Evolutionary conservation across 2,329 filamentous ascomycete genomes (phyloP), one percentile per base, ranked within the genome.

Genomic region (Grosmannia huntii): DNA sequence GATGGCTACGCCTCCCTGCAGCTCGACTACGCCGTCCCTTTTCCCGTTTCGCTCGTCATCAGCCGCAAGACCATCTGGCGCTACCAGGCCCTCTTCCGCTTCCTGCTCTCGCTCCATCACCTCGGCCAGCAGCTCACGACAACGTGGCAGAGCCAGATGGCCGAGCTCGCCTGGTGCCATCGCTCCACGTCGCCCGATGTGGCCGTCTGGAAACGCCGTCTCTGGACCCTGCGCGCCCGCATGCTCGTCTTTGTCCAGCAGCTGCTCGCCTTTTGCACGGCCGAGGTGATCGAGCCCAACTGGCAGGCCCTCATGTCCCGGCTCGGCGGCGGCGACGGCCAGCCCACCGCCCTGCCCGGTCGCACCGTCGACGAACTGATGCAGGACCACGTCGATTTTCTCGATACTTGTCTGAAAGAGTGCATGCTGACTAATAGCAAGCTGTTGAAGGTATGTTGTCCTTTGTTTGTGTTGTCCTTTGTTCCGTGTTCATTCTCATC

Each of bases 221-320:
- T 92, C 0, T 97, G 90, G 86, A 96, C 90, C 3, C 73, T 99
- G 59, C 83, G 94, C 38, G 90, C 91, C 3, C 83, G 94, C 53
- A 99, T 99, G 94, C 78, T 97, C 10, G 89, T 96, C 10, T 99
- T 97, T 68, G 90, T 97, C 2, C 94, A 99, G 71, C 94, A 99
- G 69, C 77, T 97, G 44, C 80, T 96, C 6, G 99, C 97, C 71
- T 99, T 96, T 69, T 97, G 90, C 72, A 97, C 94, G 0, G 85
- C 90, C 1, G 94, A 99, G 71, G 94, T 99, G 57, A 95, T 99
- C 57, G 94, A 99, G 71, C 94, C 92, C 3, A 97, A 97, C 70
- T 99, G 94, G 94, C 84, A 90, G 64, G 87, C 85, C 53, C 83
- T 99, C 61, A 96, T 96, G 90, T 83, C 86, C n/a, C 80, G 89